Base-by-base conservation (phyloP, 768 basidiomycete species). In the Rhodotorula taiwanensis region DNA sequence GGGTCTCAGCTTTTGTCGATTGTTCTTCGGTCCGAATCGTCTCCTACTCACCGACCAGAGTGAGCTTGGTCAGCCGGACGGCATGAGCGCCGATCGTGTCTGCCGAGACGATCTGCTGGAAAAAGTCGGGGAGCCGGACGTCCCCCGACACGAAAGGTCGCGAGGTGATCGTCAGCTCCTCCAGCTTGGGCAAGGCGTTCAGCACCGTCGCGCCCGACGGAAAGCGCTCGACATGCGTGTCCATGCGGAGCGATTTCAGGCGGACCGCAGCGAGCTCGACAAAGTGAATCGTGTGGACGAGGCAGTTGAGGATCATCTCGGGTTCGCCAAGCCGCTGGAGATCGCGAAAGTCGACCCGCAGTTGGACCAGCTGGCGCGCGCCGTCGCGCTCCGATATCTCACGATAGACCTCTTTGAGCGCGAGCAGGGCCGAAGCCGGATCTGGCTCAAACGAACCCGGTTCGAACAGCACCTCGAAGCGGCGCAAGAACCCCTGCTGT, bases 241-340 rank as follows among this genome's bases (percentile, higher is more conserved):
- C 2, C 16, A 63, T 28, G 5, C 11, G 6, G 41, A 67, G 52
- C 1, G 41, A 27, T 2, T 4, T 2, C 20, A 67, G 50, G 45
- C 55, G 56, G 54, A 67, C 58, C 23, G 66, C 61, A 16, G 36
- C 34, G 58, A 56, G 52, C 45, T 67, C 66, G 43, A 55, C 54
- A 54, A 67, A 67, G 25, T 59, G 52, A 20, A 28, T 39, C 0
- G 52, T 52, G 18, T 48, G 36, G 2, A 48, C 55, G 30, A 66
- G 42, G 31, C 11, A 9, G 13, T 23, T 4, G 34, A 28, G 62
- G 23, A 55, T 36, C 11, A 55, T 25, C 31, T 63, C 66, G 45
- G 36, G 15, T 8, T 51, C 58, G 41, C 62, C 66, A 1, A 18
- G 5, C 41, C 50, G 10, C 0, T 31, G 13, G 31, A 49, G 47